Percentiles rank a stretch among this genome's conserved stretches.
Conservation (phyloP, 345 rosid genomes). For the Firmiana major region DNA sequence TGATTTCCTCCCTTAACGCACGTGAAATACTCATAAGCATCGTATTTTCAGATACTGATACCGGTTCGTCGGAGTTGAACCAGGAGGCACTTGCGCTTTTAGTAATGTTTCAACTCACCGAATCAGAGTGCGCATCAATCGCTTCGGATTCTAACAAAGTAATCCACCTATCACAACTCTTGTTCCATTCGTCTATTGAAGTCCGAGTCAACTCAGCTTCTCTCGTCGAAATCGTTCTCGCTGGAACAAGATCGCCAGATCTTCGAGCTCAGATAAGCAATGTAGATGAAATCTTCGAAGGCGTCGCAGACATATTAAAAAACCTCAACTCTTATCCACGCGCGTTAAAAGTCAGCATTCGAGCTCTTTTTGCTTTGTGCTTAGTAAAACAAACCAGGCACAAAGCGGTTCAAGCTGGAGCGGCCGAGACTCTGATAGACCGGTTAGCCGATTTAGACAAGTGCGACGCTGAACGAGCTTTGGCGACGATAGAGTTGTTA, state of each 20-base stretch:
- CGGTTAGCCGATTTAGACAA: conserved; percentile 71
- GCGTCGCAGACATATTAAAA: conserved; percentile 63
- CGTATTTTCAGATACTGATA: conserved; percentile 37
- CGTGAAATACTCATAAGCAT: conserved; percentile 38
- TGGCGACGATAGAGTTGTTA: conserved; percentile 83
- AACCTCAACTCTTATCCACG: conserved; percentile 53
- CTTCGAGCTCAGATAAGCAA: conserved; percentile 52
- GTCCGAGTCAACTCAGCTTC: conserved; percentile 77
- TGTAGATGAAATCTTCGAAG: conserved; percentile 59
- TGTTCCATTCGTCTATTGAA: conserved; percentile 59
- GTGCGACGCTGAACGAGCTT: conserved; percentile 78
- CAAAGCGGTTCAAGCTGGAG: conserved; percentile 76
- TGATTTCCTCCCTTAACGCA: conserved; percentile 63
- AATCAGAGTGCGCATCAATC: conserved; percentile 54
- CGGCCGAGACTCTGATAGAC: conserved; percentile 58
- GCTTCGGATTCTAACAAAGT: conserved; percentile 52
- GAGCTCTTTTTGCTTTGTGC: conserved; percentile 81
- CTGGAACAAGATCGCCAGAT: conserved; percentile 64
- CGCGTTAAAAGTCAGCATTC: conserved; percentile 65
- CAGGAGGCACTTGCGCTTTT: conserved; percentile 66
- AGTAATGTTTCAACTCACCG: conserved; percentile 61
- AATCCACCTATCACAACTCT: conserved; percentile 36
- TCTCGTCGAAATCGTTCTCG: conserved; percentile 67
- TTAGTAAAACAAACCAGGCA: conserved; percentile 76
- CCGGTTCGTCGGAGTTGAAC: conserved; percentile 42